Base-by-base conservation (phyloP, 257 asterid genomes). In the Prunella vulgaris region DNA sequence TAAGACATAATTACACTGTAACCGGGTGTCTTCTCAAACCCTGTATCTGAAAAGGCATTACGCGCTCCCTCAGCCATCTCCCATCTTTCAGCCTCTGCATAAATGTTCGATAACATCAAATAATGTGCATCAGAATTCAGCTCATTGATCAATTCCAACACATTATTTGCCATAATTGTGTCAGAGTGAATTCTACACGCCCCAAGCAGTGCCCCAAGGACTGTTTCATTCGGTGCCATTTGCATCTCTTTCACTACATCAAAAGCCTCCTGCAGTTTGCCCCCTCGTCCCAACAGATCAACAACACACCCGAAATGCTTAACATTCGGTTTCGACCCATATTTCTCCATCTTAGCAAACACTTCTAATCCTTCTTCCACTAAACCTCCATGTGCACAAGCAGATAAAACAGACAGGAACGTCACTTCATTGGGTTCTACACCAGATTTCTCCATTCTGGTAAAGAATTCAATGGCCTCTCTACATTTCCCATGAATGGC, bases 241-340 rank as follows among this genome's bases (percentile, higher is more conserved):
- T 94, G 89, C 96, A 92, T 92, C 32, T 74, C 74, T 74, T 79
- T 78, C 14, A 92, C 79, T 48, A 89, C 66, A 5, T 82, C 65
- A 28, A 78, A 81, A 42, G 96, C 96, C 64, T 83, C 96, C 7
- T 80, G 69, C 74, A 89, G 56, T 78, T 79, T 89, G 64, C 96
- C 94, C 0, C 88, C 89, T 0, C 97, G 88, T 44, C 96, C 96
- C 81, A 92, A 75, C 63, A 92, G 77, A 77, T 89, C 95, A 25
- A 87, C 87, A 35, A 92, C 76, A 72, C 92, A 84, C 7, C 96
- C 94, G 21, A 89, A 89, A 73, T 92, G 98, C 84, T 83, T 86
- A 56, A 86, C 49, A 74, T 74, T 87, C 10, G 88, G 82, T 54
- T 42, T 76, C 68, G 84, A 60, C 49, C 94, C 88, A 37, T 78